Conservation (phyloP, 352 stramenopile genomes). For the Pythium folliculosum region DNA sequence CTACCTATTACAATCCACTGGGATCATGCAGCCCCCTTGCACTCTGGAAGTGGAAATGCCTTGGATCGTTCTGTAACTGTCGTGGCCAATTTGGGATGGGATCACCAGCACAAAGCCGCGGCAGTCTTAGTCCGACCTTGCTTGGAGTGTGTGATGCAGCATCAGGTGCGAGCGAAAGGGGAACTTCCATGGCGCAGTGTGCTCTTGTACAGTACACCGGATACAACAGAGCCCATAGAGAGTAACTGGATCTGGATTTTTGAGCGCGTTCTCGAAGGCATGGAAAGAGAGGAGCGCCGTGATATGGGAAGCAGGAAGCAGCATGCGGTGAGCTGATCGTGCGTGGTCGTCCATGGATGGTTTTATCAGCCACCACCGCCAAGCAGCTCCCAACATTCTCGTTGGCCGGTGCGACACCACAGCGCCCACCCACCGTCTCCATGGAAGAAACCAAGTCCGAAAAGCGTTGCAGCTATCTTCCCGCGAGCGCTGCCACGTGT, state of each 20-base stretch:
- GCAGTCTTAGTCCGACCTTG: conserved; percentile 11
- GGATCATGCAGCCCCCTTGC: not conserved
- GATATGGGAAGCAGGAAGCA: not conserved
- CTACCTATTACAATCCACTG: not conserved
- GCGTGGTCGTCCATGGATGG: not conserved
- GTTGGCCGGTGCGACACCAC: not conserved
- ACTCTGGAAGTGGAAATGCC: not conserved
- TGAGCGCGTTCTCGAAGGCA: not conserved
- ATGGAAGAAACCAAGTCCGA: conserved; percentile 5
- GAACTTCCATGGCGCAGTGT: not conserved
- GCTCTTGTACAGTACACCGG: not conserved
- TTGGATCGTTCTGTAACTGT: conserved; percentile 11
- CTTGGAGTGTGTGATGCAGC: not conserved
- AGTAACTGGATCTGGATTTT: not conserved
- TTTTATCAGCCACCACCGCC: not conserved
- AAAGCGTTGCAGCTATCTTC: not conserved
- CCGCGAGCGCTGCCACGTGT: not conserved
- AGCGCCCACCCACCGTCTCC: not conserved
- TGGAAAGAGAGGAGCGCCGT: not conserved
- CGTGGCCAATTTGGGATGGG: conserved; percentile 15
- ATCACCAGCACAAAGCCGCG: not conserved
- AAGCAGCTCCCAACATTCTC: not conserved
- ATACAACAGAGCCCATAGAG: not conserved
- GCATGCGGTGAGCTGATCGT: too few species aligned
- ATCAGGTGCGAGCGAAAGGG: not conserved